Evolutionary conservation across 2,329 filamentous ascomycete genomes (phyloP), one percentile per base, ranked within the genome.

Genomic region (Claviceps africana): DNA sequence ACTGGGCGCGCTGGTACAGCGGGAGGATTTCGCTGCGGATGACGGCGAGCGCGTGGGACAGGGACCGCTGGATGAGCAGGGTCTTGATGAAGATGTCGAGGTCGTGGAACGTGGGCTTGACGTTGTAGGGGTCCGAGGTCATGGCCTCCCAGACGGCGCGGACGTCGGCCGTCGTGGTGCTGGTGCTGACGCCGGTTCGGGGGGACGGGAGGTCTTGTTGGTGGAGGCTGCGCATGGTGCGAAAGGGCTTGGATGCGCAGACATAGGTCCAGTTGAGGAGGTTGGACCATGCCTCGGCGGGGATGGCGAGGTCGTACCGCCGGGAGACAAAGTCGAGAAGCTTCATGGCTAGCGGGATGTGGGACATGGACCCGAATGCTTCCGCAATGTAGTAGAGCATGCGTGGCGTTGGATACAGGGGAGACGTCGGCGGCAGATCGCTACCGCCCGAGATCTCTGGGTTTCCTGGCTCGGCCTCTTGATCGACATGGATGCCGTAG

Each of bases 301-400:
- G 67, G 39, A 91, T 79, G 1, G 69, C 56, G 25, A 91, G 67
- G 1, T 68, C 56, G 64, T 85, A 86, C 7, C 70, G 69, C 1
- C 67, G 67, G 0, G 85, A 83, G 47, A 90, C 64, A 58, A 78
- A 78, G 54, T 85, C 75, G 13, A 89, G 67, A 0, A 85, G 60
- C 42, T 76, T 72, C 28, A 83, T 61, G 13, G 79, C 85, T 1
- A 73, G 70, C 1, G 72, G 62, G 4, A 88, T 71, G 51, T 83
- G 73, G 47, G 77, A 81, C 64, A 83, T 86, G 55, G 73, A 75
- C n/a, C 83, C 78, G 56, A 83, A 86, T 1, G 74, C 71, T 61
- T 88, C 81, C 6, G 83, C 82, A n/a, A 90, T 68, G 9, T 82
- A 76, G 51, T 78, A 71, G 22, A 91, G 71, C 0, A 90, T 70